phyloP scores from a whole-genome alignment of 2,329 filamentous ascomycete species.

The Sporothrix pallida region DNA sequence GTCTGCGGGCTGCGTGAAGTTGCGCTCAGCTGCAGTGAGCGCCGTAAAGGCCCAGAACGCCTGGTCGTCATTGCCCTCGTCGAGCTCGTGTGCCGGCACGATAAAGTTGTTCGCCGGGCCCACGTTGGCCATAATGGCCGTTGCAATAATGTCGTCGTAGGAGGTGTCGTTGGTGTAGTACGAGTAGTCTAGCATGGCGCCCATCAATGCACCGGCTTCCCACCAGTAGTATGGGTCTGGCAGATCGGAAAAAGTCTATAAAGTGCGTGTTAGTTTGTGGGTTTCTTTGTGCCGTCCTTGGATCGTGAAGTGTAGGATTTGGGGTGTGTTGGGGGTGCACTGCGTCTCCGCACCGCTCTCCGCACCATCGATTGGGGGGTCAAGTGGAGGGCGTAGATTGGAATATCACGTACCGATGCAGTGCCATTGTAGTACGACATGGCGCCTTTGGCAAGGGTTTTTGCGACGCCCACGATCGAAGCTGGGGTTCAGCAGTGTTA shows the following conservation, averaged over 20 bases:
- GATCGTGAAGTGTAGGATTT: conserved; percentile 39
- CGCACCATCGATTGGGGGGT: too few species aligned
- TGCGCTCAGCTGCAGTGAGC: conserved; percentile 71
- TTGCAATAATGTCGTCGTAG: conserved; percentile 65
- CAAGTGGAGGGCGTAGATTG: too few species aligned
- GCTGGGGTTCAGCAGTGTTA: conserved; percentile 48
- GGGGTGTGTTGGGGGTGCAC: not conserved
- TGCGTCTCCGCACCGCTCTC: too few species aligned
- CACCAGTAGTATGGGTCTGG: conserved; percentile 73
- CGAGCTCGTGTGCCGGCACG: conserved; percentile 59
- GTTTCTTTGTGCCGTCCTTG: too few species aligned
- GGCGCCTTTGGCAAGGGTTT: conserved; percentile 64
- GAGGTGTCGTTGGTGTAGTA: conserved; percentile 66
- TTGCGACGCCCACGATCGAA: conserved; percentile 66
- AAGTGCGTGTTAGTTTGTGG: too few species aligned
- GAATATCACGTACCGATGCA: conserved; percentile 43
- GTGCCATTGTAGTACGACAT: conserved; percentile 69
- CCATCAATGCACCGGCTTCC: conserved; percentile 69
- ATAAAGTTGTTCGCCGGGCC: conserved; percentile 66
- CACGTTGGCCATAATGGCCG: conserved; percentile 64
- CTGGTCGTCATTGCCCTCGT: conserved; percentile 76
- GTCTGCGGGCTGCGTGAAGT: conserved; percentile 66
- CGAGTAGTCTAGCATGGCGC: conserved; percentile 72
- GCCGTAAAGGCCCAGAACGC: conserved; percentile 74
- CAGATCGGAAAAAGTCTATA: conserved; percentile 62